Conservation (phyloP, 2,329 filamentous ascomycete genomes). For the Pseudogymnoascus sp. region DNA sequence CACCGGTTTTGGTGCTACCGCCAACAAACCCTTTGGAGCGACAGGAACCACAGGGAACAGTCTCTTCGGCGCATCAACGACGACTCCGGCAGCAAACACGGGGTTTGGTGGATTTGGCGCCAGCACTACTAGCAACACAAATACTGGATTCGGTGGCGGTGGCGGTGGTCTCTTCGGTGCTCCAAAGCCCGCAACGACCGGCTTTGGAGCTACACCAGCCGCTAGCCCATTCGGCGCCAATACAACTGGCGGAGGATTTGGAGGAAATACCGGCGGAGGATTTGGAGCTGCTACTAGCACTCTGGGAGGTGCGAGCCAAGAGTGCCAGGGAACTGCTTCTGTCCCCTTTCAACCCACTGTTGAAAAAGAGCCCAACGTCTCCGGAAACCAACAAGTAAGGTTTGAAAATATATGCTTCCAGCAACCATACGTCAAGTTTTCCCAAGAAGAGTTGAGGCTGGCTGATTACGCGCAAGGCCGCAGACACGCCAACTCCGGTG, state of each 20-base stretch:
- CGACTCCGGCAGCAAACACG: conserved; percentile 25
- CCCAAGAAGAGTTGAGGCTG: conserved; percentile 72
- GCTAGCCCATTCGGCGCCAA: conserved; percentile 23
- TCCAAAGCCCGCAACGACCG: conserved; percentile 23
- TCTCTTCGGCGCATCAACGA: conserved; percentile 40
- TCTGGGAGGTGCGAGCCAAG: conserved; percentile 41
- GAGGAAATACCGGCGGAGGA: conserved; percentile 32
- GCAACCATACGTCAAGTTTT: conserved; percentile 79
- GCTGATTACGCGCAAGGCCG: conserved; percentile 85
- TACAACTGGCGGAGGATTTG: conserved; percentile 28
- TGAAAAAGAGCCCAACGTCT: conserved; percentile 60
- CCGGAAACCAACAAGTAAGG: conserved; percentile 45
- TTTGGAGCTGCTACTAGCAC: conserved; percentile 34
- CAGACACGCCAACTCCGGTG: conserved; percentile 72
- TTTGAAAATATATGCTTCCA: conserved; percentile 77
- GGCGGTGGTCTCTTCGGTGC: conserved; percentile 22
- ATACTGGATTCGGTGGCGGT: conserved; percentile 16
- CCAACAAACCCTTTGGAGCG: conserved; percentile 38
- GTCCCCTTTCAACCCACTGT: conserved; percentile 59
- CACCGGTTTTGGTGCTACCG: conserved; percentile 24
- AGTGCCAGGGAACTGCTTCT: conserved; percentile 60
- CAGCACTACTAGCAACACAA: conserved; percentile 23
- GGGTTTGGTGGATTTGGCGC: conserved; percentile 38
- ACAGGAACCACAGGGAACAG: conserved; percentile 35
- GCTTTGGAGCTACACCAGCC: conserved; percentile 24